Evolutionary conservation across 768 basidiomycete species (phyloP).

Genomic region (Kwoniella dendrophila): DNA sequence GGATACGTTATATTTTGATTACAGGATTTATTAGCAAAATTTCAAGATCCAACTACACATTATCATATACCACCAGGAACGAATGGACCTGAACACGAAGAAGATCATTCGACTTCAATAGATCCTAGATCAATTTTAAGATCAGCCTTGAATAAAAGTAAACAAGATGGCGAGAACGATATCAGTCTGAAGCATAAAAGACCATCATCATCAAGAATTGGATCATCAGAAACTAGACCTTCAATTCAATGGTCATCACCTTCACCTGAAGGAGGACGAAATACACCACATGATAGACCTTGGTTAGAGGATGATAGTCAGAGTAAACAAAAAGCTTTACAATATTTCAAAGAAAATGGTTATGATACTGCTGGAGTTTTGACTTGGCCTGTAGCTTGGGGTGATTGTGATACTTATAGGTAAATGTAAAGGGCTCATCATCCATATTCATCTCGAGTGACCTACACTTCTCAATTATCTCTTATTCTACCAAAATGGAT

Average conservation of each 20-base stretch:
- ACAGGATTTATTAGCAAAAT: constrained; percentile 39
- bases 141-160: background rate
- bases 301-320: constrained; percentile 10
- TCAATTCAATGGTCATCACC: constrained; percentile 15
- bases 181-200: background rate
- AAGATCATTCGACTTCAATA: constrained; percentile 40
- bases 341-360: constrained; percentile 34
- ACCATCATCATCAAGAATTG: constrained; percentile 12
- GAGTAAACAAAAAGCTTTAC: constrained; percentile 10
- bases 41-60: constrained; percentile 40
- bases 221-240: constrained; percentile 15
- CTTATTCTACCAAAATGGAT: too few relatives aligned
- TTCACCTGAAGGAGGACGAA: background rate
- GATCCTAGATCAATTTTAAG: constrained; percentile 3
- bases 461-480: background rate
- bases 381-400: constrained; percentile 51
- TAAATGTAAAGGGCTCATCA: constrained; percentile 23
- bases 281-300: constrained; percentile 6
- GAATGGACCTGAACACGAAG: constrained; percentile 37
- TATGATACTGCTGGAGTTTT: constrained; percentile 33
- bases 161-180: background rate
- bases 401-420: constrained; percentile 49
- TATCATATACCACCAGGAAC: constrained; percentile 44
- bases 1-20: background rate
- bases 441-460: background rate